phyloP scores from a whole-genome alignment of 2,329 filamentous ascomycete species.

The Verticillium isaacii region DNA sequence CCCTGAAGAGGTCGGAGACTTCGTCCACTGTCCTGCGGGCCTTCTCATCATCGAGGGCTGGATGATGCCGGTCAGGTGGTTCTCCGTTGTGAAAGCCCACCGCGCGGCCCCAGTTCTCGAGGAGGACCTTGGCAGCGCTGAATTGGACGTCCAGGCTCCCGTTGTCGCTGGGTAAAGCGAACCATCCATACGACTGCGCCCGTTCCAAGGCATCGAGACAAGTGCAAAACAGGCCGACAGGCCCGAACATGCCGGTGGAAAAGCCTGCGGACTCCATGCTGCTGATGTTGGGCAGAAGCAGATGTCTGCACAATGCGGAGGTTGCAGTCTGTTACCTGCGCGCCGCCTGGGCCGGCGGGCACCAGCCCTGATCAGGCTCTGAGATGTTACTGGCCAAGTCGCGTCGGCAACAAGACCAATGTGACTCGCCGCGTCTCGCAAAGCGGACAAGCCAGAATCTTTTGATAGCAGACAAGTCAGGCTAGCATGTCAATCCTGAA shows the following conservation, averaged over 20 bases:
- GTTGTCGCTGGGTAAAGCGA: constrained; percentile 6
- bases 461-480: too few relatives aligned
- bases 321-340: too few relatives aligned
- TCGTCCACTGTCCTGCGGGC: not conserved
- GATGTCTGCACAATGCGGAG: too few relatives aligned
- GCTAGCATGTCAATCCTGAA: too few relatives aligned
- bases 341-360: too few relatives aligned
- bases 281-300: too few relatives aligned
- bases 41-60: constrained; percentile 7
- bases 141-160: constrained; percentile 9
- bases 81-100: constrained; percentile 12
- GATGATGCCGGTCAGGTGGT: constrained; percentile 5
- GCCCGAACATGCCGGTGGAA: constrained; percentile 10
- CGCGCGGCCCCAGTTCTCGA: constrained; percentile 15
- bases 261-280: constrained; percentile 15
- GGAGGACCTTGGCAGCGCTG: constrained; percentile 6
- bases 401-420: too few relatives aligned
- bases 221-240: constrained; percentile 14
- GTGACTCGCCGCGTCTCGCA: too few relatives aligned
- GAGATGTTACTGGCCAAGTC: too few relatives aligned
- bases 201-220: constrained; percentile 15
- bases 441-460: too few relatives aligned
- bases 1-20: constrained; percentile 4
- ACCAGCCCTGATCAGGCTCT: too few relatives aligned
- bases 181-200: constrained; percentile 11